phyloP scores from a whole-genome alignment of 805 yeast genomes.

The Candida cerambycidarum region DNA sequence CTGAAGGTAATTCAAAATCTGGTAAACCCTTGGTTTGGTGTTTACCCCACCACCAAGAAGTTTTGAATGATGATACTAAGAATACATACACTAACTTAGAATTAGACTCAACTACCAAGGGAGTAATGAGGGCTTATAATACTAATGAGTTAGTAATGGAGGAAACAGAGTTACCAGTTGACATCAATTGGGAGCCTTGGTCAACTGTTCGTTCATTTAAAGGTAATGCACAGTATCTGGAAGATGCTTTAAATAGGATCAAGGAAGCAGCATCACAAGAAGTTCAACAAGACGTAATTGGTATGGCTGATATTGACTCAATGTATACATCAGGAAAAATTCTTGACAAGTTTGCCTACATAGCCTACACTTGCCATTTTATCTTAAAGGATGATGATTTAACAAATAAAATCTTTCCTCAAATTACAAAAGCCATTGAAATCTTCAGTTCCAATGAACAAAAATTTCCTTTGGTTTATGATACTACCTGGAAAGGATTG shows the following conservation, averaged over 20 bases:
- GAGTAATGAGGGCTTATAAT: slow-evolving; percentile 44
- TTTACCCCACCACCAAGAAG: slow-evolving; percentile 50
- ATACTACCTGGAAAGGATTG: slow-evolving; percentile 28
- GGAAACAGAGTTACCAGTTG: slow-evolving; percentile 39
- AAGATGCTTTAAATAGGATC: slow-evolving; percentile 37
- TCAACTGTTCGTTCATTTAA: slow-evolving; percentile 41
- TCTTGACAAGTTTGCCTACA: slow-evolving; percentile 86
- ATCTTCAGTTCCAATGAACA: slow-evolving; percentile 62
- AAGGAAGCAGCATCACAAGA: slow-evolving; percentile 53
- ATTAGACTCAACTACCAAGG: slow-evolving; percentile 52
- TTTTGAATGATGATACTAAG: slow-evolving; percentile 30
- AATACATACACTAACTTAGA: slow-evolving; percentile 29
- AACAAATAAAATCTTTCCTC: slow-evolving; percentile 51
- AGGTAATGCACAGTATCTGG: slow-evolving; percentile 24
- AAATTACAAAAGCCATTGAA: slow-evolving; percentile 65
- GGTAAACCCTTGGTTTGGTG: slow-evolving; percentile 45
- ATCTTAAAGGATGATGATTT: slow-evolving; percentile 57
- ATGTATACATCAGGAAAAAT: slow-evolving; percentile 91
- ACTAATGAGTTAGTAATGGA: slow-evolving; percentile 42
- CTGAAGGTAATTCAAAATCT: slow-evolving; percentile 24
- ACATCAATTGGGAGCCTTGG: slow-evolving; percentile 57
- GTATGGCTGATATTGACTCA: slow-evolving; percentile 68
- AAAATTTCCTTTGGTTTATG: slow-evolving; percentile 26
- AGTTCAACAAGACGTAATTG: slow-evolving; percentile 51
- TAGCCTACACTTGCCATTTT: slow-evolving; percentile 69